phyloP scores from a whole-genome alignment of 2,329 filamentous ascomycete species.

The Mycosphaerelloides madeirae region DNA sequence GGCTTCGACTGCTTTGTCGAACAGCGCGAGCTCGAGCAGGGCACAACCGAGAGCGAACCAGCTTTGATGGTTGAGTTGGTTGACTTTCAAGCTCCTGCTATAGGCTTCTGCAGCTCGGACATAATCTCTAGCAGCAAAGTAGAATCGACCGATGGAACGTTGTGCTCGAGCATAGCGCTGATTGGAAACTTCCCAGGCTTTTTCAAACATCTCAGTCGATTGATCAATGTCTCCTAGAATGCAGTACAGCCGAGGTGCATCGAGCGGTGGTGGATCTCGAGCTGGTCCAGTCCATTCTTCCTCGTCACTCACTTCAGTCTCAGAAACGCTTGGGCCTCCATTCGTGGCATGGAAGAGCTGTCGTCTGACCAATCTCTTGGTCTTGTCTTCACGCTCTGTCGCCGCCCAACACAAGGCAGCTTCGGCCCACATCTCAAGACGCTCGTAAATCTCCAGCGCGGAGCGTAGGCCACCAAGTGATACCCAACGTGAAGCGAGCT shows the following conservation, averaged over 20 bases:
- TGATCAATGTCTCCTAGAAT: constrained; percentile 87
- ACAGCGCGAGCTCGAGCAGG: constrained; percentile 70
- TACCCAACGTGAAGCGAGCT: constrained; percentile 90
- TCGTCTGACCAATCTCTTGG: constrained; percentile 67
- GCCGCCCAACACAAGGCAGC: constrained; percentile 82
- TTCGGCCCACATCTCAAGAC: constrained; percentile 90
- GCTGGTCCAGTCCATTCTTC: constrained; percentile 63
- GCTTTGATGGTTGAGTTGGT: constrained; percentile 72
- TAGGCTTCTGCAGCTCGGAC: constrained; percentile 72
- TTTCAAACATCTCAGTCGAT: constrained; percentile 69
- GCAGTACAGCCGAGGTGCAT: constrained; percentile 84
- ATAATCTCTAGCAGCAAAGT: constrained; percentile 63
- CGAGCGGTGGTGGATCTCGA: constrained; percentile 65
- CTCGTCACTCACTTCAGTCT: constrained; percentile 32
- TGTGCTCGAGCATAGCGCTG: constrained; percentile 81
- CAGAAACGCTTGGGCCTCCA: constrained; percentile 35
- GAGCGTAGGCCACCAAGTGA: constrained; percentile 80
- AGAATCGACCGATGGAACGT: constrained; percentile 75
- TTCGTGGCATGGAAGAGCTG: constrained; percentile 68
- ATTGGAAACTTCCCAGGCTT: constrained; percentile 81
- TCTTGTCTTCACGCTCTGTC: constrained; percentile 77
- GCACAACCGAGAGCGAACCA: constrained; percentile 93
- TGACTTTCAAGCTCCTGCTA: constrained; percentile 68
- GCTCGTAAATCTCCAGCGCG: constrained; percentile 92
- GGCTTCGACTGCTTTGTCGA: constrained; percentile 72